phyloP scores from a whole-genome alignment of 208 protist genomes.

The Leishmania major region DNA sequence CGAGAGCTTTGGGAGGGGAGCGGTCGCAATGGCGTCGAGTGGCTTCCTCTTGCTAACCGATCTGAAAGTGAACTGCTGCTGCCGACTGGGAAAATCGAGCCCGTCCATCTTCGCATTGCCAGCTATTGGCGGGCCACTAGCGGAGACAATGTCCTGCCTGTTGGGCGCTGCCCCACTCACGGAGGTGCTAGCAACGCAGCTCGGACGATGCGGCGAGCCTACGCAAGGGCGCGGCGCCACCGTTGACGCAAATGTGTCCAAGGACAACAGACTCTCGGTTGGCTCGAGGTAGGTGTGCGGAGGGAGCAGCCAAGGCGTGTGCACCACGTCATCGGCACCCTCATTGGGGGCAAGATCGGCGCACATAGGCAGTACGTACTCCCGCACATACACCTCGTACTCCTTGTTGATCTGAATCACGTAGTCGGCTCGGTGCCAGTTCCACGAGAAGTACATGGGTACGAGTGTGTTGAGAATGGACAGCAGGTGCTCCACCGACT shows the following conservation, averaged over 20 bases:
- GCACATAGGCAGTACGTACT: constrained; percentile 80
- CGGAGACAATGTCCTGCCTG: neutral
- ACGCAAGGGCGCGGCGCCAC: neutral
- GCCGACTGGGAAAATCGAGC: neutral
- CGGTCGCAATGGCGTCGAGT: neutral
- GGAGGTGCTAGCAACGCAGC: neutral
- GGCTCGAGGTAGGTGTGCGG: constrained; percentile 32
- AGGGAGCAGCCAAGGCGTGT: constrained; percentile 39
- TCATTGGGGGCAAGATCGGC: constrained; percentile 52
- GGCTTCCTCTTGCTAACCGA: neutral
- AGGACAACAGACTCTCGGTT: constrained; percentile 12
- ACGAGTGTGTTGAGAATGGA: constrained; percentile 78
- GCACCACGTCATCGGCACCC: constrained; percentile 55
- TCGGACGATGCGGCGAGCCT: neutral
- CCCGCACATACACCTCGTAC: constrained; percentile 68
- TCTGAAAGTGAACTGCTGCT: neutral
- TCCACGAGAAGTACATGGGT: constrained; percentile 89
- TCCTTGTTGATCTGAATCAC: constrained; percentile 89
- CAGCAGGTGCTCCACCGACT: constrained; percentile 75
- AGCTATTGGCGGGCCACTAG: neutral
- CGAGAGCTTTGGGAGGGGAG: neutral
- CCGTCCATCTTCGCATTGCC: neutral
- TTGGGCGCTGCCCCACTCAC: neutral
- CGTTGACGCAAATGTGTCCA: constrained; percentile 19
- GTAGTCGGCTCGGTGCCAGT: constrained; percentile 83